Evolutionary conservation across 2,329 filamentous ascomycete species (phyloP).

Genomic region (Cladophialophora yegresii): DNA sequence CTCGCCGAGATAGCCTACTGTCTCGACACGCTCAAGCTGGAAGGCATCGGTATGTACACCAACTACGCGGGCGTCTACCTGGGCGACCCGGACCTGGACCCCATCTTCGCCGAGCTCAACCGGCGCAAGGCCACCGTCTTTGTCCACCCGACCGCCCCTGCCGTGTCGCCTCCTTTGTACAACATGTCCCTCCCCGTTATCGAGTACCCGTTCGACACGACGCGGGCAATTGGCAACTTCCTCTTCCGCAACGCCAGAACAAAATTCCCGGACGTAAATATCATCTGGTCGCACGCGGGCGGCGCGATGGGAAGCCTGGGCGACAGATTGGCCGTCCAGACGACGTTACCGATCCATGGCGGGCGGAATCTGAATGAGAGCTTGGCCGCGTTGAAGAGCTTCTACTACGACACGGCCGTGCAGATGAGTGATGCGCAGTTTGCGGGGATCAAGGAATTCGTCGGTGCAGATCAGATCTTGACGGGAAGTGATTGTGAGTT

Average conservation of each 20-base stretch:
- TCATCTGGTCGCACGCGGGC: constrained; percentile 38
- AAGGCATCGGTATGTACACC: constrained; percentile 20
- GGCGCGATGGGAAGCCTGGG: constrained; percentile 37
- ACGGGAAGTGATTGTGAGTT: constrained; percentile 39
- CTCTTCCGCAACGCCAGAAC: constrained; percentile 33
- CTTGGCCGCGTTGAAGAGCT: constrained; percentile 35
- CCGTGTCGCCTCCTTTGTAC: background rate
- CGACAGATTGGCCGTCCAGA: constrained; percentile 33
- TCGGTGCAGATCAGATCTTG: constrained; percentile 31
- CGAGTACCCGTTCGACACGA: constrained; percentile 39
- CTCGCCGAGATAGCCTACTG: constrained; percentile 18
- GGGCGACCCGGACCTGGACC: constrained; percentile 13
- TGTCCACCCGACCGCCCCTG: constrained; percentile 13
- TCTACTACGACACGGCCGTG: constrained; percentile 36
- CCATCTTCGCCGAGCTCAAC: constrained; percentile 16
- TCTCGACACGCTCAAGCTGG: constrained; percentile 15
- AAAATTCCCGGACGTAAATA: constrained; percentile 32
- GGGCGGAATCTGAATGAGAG: constrained; percentile 28
- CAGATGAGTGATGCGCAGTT: constrained; percentile 30
- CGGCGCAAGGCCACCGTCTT: constrained; percentile 12
- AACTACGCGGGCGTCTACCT: constrained; percentile 17
- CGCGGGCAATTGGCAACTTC: constrained; percentile 36
- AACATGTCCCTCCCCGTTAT: constrained; percentile 31
- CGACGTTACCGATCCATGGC: constrained; percentile 32
- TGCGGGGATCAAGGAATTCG: constrained; percentile 37